These are phyloP conservation scores for Hypocrella siamensis DNA, from an alignment of 2,329 filamentous ascomycete genomes.

Conservation along the genomic window DNA sequence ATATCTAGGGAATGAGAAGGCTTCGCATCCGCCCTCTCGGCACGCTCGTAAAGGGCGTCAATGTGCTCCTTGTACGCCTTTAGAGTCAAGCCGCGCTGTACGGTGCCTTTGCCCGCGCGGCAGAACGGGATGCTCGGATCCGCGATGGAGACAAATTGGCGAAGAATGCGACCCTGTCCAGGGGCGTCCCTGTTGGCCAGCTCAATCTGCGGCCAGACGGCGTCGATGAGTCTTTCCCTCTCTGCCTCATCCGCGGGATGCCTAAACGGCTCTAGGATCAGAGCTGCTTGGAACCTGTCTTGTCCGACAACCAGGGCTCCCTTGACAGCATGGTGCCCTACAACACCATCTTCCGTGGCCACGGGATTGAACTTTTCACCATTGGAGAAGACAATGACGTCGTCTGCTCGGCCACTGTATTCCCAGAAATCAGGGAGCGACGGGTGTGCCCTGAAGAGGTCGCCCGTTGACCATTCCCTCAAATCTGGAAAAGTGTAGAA, in stretches of 20 bases:
- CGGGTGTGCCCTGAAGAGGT: constrained; percentile 20
- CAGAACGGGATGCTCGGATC: constrained; percentile 25
- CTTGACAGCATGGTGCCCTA: constrained; percentile 12
- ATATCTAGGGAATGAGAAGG: too few relatives aligned
- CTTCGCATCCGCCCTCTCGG: constrained; percentile 3
- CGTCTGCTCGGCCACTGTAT: constrained; percentile 20
- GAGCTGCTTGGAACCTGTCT: constrained; percentile 26
- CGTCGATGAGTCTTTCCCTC: constrained; percentile 18
- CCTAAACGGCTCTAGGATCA: constrained; percentile 28
- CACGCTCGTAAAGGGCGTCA: constrained; percentile 21
- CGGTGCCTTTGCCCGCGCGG: constrained; percentile 27
- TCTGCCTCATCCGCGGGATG: constrained; percentile 11
- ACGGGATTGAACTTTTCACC: constrained; percentile 27
- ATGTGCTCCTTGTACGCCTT: constrained; percentile 27
- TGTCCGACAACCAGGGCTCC: constrained; percentile 24
- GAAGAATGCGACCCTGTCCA: constrained; percentile 28
- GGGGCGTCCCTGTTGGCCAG: constrained; percentile 26
- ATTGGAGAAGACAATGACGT: constrained; percentile 24
- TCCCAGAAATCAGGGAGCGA: constrained; percentile 16
- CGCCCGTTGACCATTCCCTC: constrained; percentile 19
- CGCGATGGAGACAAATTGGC: constrained; percentile 22
- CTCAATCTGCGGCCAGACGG: constrained; percentile 26
- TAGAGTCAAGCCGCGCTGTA: constrained; percentile 23
- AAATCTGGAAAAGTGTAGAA: constrained; percentile 21
- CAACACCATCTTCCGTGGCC: constrained; percentile 17